phyloP scores from a whole-genome alignment of 2,329 filamentous ascomycete genomes.

The Epicoccum sorghinum region DNA sequence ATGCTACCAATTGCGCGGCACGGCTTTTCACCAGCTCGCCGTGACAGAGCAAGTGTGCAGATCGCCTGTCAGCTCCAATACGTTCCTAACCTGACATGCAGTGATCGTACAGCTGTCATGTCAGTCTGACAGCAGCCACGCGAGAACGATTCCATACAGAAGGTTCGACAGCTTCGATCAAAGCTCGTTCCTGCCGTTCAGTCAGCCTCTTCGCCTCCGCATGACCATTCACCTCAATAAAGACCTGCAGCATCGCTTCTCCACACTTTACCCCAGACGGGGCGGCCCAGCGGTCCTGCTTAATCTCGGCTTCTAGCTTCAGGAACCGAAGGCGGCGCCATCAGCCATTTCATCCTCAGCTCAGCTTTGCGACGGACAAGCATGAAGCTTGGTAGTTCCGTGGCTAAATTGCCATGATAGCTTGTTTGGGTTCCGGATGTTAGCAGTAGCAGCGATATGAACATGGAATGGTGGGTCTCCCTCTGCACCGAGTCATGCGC shows the following conservation, averaged over 20 bases:
- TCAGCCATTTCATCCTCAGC: background rate
- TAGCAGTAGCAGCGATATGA: background rate
- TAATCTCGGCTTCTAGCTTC: conserved; percentile 20
- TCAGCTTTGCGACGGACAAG: conserved; percentile 14
- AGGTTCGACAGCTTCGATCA: conserved; percentile 5
- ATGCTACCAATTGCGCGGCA: conserved; percentile 13
- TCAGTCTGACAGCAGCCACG: conserved; percentile 13
- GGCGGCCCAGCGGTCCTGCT: conserved; percentile 18
- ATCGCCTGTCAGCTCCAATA: conserved; percentile 1
- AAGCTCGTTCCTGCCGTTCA: conserved; percentile 3
- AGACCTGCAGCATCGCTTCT: conserved; percentile 18
- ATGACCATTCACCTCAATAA: conserved; percentile 17
- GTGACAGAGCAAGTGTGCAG: background rate
- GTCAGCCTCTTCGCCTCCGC: conserved; percentile 16
- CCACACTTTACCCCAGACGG: conserved; percentile 21
- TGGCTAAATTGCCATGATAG: conserved; percentile 17
- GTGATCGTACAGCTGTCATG: conserved; percentile 10
- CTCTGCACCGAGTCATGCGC: conserved; percentile 13
- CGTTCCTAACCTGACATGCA: background rate
- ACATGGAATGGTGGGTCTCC: background rate
- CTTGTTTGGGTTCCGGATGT: conserved; percentile 4
- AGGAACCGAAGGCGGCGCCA: conserved; percentile 14
- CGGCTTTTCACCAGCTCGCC: conserved; percentile 8
- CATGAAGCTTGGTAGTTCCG: conserved; percentile 14
- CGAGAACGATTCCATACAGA: conserved; percentile 11